phyloP scores from a whole-genome alignment of 495 filamentous ascomycete genomes.

The Patellaria atrata region DNA sequence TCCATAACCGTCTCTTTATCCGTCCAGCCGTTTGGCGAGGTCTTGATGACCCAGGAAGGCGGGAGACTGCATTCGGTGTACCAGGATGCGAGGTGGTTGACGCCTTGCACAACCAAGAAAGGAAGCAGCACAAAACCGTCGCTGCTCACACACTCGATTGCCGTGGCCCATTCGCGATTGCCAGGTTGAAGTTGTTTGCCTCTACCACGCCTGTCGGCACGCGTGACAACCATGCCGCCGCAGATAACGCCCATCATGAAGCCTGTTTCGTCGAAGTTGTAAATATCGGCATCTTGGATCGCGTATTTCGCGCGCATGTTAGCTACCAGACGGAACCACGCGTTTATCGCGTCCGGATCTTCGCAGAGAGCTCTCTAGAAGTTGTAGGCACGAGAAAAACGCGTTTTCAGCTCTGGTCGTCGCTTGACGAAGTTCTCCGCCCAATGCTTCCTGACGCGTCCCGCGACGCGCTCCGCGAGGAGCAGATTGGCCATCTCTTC shows the following conservation, averaged over 20 bases:
- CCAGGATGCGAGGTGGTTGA: too few species aligned
- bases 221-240: slow-evolving; percentile 5
- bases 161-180: slow-evolving; percentile 1
- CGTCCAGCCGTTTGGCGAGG: too few species aligned
- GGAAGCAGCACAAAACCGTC: too few species aligned
- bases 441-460: neutral
- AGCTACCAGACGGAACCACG: slow-evolving; percentile 5
- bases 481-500: slow-evolving; percentile 1
- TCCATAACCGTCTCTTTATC: too few species aligned
- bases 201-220: slow-evolving; percentile 2
- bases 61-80: too few species aligned
- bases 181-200: slow-evolving; percentile 1
- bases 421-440: slow-evolving; percentile 1
- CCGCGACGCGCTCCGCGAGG: slow-evolving; percentile 1
- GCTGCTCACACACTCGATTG: neutral
- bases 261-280: slow-evolving; percentile 12
- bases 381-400: slow-evolving; percentile 8
- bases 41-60: too few species aligned
- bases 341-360: slow-evolving; percentile 9
- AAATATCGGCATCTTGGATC: slow-evolving; percentile 9
- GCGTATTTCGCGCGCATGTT: slow-evolving; percentile 6
- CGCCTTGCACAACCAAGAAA: too few species aligned
- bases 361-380: slow-evolving; percentile 10
- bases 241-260: slow-evolving; percentile 10
- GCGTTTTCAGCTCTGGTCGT: slow-evolving; percentile 3